Conservation (phyloP, 495 filamentous ascomycete species). For the Penicillium parvum region DNA sequence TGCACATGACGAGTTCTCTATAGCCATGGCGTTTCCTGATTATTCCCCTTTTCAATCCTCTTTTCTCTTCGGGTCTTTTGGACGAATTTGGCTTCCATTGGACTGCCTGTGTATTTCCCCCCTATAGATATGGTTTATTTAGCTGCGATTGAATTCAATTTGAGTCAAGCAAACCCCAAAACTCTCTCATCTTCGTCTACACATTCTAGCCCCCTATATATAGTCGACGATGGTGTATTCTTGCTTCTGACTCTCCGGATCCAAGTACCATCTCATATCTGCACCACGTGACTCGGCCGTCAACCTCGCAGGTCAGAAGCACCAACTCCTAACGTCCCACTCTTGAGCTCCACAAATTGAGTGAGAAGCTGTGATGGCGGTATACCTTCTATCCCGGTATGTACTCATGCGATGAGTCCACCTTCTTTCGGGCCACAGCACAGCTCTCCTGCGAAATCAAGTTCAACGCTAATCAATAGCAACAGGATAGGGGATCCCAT, state of each 20-base stretch:
- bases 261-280: too few relatives aligned
- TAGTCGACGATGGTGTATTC: too few relatives aligned
- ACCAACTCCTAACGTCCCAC: not conserved
- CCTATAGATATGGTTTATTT: constrained; percentile 21
- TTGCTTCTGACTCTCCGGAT: too few relatives aligned
- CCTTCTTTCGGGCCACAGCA: too few relatives aligned
- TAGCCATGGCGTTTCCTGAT: constrained; percentile 20
- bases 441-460: too few relatives aligned
- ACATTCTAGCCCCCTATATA: too few relatives aligned
- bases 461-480: not conserved
- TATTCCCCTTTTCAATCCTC: constrained; percentile 11
- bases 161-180: constrained; percentile 9
- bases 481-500: constrained; percentile 72
- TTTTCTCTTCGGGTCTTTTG: constrained; percentile 8
- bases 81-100: constrained; percentile 2
- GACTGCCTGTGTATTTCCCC: constrained; percentile 19
- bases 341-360: not conserved
- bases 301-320: too few relatives aligned
- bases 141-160: constrained; percentile 8
- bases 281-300: too few relatives aligned
- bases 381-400: constrained; percentile 44
- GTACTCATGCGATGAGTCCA: too few relatives aligned
- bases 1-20: constrained; percentile 16
- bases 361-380: constrained; percentile 28
- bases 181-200: not conserved